Base-by-base conservation (phyloP, 2,329 filamentous ascomycete species). In the Bipolaris gigantea region DNA sequence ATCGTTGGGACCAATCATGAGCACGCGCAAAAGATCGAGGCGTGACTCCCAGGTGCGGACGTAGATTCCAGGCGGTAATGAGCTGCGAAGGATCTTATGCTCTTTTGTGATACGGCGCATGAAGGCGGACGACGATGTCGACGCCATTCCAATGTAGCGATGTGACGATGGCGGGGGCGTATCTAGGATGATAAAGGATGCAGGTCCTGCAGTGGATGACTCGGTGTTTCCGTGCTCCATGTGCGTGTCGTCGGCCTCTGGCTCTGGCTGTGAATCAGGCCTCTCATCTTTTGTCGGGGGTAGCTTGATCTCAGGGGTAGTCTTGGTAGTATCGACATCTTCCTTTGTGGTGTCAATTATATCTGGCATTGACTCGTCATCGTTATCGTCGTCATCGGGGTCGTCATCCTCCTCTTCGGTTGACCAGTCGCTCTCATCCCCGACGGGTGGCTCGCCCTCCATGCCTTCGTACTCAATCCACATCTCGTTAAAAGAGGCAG, bases 1-100 rank as follows among this genome's bases (percentile, higher is more conserved):
- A 44, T 83, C 82, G 19, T 75, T 70, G 0, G 84, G 83, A 0
- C 84, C 84, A 42, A 86, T 75, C 49, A 86, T 81, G 4, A 86
- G 70, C 15, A 83, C 80, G 10, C 84, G 80, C 9, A 86, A 66
- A 8, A 86, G 76, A 63, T 86, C 83, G 39, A 85, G 77, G 19
- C 83, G 76, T 2, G 78, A 79, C 56, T 85, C 83, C 80, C 83
- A 87, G 1, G 81, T 80, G 32, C 84, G 78, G 2, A 85, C 80
- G 60, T 80, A 85, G 42, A 86, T 83, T 2, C 79, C 80, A 2
- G 77, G 69, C 0, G 84, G 84, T 2, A 87, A 73, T 0, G 82
- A 80, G 11, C 70, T 74, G 11, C 75, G 71, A 0, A 86, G 75
- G n/a, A 86, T 85, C 48, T 79, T 77, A 67, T 85, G 82, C 62